Conservation (phyloP, 306 rosid genomes). For the Ochetophila trinervis region DNA sequence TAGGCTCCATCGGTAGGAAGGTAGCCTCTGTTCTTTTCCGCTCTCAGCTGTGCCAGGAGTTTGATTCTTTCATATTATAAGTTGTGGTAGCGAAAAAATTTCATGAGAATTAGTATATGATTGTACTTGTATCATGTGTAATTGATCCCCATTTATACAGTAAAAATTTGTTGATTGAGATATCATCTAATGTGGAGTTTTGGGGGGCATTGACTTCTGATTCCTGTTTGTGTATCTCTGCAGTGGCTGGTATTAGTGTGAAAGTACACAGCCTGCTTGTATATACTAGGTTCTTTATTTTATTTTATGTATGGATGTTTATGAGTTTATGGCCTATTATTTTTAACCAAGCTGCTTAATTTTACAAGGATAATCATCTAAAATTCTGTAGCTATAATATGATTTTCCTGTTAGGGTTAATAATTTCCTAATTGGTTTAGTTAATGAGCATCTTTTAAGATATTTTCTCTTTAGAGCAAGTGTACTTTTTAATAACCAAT, state of each 20-base stretch:
- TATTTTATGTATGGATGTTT: no score
- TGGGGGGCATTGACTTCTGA: constrained; percentile 24
- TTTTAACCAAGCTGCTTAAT: no score
- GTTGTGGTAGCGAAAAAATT: constrained; percentile 33
- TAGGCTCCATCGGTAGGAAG: constrained; percentile 3
- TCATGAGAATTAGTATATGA: constrained; percentile 29
- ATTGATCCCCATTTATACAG: constrained; percentile 31
- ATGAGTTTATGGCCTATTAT: no score
- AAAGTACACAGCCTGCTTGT: constrained; percentile 5
- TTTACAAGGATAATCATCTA: no score
- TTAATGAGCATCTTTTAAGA: no score
- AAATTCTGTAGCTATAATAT: no score
- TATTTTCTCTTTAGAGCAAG: no score
- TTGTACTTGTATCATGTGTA: constrained; percentile 42
- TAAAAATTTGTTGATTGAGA: constrained; percentile 32
- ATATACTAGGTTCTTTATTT: not conserved
- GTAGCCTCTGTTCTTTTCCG: constrained; percentile 14
- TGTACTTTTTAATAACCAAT: not conserved
- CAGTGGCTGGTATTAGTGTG: constrained; percentile 1
- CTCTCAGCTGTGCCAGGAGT: constrained; percentile 35
- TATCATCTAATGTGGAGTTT: constrained; percentile 16
- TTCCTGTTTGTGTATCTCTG: constrained; percentile 13
- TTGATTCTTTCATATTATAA: constrained; percentile 32
- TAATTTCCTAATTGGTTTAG: no score
- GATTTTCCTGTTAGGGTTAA: no score